Evolutionary conservation across 768 basidiomycete genomes (phyloP), one percentile per base, ranked within the genome.

Genomic region (Auriscalpium microsporum): DNA sequence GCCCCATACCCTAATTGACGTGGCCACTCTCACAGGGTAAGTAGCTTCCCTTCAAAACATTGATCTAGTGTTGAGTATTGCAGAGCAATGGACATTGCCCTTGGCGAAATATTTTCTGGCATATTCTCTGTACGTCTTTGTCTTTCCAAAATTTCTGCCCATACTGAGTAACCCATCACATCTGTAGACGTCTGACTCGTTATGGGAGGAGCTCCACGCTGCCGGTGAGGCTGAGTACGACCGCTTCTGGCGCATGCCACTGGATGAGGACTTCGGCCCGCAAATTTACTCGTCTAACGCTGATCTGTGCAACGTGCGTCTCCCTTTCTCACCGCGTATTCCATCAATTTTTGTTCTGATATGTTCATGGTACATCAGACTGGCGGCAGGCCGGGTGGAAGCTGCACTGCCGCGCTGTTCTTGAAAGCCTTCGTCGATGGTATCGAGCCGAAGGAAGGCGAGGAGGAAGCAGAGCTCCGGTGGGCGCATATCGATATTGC

Each of bases 401-500:
- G 81, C 53, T 83, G 80, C 70, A 94, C 91, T 1, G 92, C 91
- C 2, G 90, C 91, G 2, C 72, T 92, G 17, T 94, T 94, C 83
- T 74, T 94, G 55, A 89, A 90, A 71, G 76, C 83, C 3, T 91
- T 91, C 61, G 87, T 87, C 1, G 78, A 86, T 23, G 89, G 87
- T 4, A 80, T 84, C 54, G 85, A 89, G 64, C 72, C 76, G 2
- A 77, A 79, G 63, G 76, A 81, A 11, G 83, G 80, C 45, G 63
- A 75, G 55, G 76, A 75, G 13, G 62, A 63, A 33, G 74, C 80
- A 6, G 67, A 71, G 11, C 70, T 90, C 61, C 80, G 82, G 58
- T 94, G 91, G 90, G 92, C 91, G 1, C 92, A 94, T 68, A 70
- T 93, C 45, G 92, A 94, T 63, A 92, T 92, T 55, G 90, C 82